A percentile compares a stretch with the other conserved stretches of the same genome.
phyloP scores from a whole-genome alignment of 73 alveolate genomes.

The Paramecium sonneborni region DNA sequence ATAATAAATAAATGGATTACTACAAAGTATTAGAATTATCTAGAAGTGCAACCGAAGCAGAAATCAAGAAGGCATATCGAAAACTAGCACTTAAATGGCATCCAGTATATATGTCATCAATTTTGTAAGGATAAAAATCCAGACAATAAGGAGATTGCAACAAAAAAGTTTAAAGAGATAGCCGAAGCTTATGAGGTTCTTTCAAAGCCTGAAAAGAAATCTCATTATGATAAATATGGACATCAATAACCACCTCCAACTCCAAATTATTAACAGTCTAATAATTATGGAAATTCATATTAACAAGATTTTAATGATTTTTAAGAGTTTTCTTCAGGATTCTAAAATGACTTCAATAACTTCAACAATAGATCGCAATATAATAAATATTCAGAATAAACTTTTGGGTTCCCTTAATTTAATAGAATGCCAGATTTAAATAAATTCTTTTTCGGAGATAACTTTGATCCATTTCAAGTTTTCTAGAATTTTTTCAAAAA shows the following conservation, averaged over 20 bases:
- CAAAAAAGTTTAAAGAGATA: slow-evolving; percentile 90
- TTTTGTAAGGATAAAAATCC: slow-evolving; percentile 88
- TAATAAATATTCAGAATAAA: neutral
- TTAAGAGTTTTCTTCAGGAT: neutral
- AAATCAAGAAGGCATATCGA: slow-evolving; percentile 94
- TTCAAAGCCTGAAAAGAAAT: slow-evolving; percentile 89
- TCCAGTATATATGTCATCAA: slow-evolving; percentile 74
- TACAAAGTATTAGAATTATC: slow-evolving; percentile 6
- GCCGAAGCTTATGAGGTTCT: slow-evolving; percentile 98
- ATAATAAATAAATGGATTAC: slow-evolving; percentile 14
- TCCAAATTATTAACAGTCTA: neutral
- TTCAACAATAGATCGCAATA: neutral
- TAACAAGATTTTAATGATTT: neutral
- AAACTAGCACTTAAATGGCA: slow-evolving; percentile 96
- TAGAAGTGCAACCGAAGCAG: slow-evolving; percentile 80
- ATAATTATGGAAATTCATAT: neutral
- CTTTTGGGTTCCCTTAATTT: slow-evolving; percentile 31
- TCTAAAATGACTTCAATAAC: neutral
- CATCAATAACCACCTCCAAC: slow-evolving; percentile 49
- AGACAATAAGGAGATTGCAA: slow-evolving; percentile 88
- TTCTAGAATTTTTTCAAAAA: slow-evolving; percentile 7
- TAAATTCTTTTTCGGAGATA: slow-evolving; percentile 44
- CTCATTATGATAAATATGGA: slow-evolving; percentile 94
- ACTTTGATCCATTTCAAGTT: slow-evolving; percentile 48
- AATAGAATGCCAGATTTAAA: slow-evolving; percentile 37